Conservation (phyloP, 2,329 filamentous ascomycete genomes). For the Paraconiothyrium sp. region DNA sequence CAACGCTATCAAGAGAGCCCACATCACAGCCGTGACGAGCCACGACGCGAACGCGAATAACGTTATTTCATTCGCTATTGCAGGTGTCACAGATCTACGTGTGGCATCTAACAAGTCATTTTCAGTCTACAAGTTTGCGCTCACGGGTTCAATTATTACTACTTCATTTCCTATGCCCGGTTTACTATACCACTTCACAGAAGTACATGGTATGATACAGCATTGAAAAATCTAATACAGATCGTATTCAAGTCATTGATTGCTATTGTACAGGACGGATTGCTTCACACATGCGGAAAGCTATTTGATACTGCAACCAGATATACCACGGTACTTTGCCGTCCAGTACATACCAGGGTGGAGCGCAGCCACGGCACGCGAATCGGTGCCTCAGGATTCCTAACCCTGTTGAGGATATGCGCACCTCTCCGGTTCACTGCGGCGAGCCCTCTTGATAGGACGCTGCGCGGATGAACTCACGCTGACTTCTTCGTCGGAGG, state of each 20-base stretch:
- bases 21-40: slow-evolving; percentile 52
- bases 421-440: neutral
- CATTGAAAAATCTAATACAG: neutral
- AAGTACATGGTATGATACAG: neutral
- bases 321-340: too few relatives aligned
- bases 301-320: neutral
- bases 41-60: too few relatives aligned
- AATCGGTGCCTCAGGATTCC: neutral
- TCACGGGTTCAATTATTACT: neutral
- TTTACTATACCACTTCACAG: neutral
- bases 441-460: neutral
- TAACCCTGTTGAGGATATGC: neutral
- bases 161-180: neutral
- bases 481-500: neutral
- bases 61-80: slow-evolving; percentile 53
- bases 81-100: slow-evolving; percentile 46
- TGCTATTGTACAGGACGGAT: neutral
- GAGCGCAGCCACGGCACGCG: neutral
- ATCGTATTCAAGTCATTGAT: too few relatives aligned
- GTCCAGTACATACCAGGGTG: neutral
- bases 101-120: slow-evolving; percentile 29
- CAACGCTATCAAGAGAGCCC: slow-evolving; percentile 52
- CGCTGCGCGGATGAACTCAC: neutral
- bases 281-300: neutral
- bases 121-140: neutral